Evolutionary conservation across 148 eudicot species (phyloP).

Genomic region (Selenicereus undatus): DNA sequence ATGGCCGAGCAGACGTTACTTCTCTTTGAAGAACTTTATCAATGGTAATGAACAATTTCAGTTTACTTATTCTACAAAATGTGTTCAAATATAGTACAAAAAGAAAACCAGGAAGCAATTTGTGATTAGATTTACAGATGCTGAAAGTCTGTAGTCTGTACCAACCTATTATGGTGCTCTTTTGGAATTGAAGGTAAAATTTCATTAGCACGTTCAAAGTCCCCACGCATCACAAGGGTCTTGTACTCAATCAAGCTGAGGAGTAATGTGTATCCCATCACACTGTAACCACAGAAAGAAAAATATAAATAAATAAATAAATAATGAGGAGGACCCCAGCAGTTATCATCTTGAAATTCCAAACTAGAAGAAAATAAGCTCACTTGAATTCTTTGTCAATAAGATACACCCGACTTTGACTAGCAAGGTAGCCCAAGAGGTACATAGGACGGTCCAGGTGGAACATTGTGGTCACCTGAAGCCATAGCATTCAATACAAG

Average conservation of each 20-base stretch:
- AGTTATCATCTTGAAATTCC: neutral
- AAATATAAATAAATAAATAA: conserved; percentile 7
- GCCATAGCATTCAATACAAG: conserved; percentile 8
- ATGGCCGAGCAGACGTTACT: neutral
- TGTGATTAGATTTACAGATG: neutral
- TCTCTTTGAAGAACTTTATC: neutral
- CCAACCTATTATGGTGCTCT: conserved; percentile 93
- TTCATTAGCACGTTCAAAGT: conserved; percentile 77
- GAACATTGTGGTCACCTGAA: conserved; percentile 97
- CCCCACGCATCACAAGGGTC: conserved; percentile 99
- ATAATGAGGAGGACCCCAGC: neutral
- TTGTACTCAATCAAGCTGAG: conserved; percentile 94
- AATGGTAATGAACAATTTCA: too few relatives aligned
- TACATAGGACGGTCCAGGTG: conserved; percentile 99
- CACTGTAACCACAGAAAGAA: conserved; percentile 46
- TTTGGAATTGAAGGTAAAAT: conserved; percentile 87
- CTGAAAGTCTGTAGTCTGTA: conserved; percentile 1
- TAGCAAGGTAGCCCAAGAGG: conserved; percentile 92
- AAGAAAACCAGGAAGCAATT: neutral
- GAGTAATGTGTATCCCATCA: conserved; percentile 86
- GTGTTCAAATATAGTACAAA: too few relatives aligned
- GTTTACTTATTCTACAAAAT: too few relatives aligned
- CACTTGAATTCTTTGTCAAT: conserved; percentile 98
- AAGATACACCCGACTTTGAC: conserved; percentile 93
- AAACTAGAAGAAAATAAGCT: conserved; percentile 29